Base-by-base conservation (phyloP, 345 rosid genomes). In the Hevea brasiliensis region DNA sequence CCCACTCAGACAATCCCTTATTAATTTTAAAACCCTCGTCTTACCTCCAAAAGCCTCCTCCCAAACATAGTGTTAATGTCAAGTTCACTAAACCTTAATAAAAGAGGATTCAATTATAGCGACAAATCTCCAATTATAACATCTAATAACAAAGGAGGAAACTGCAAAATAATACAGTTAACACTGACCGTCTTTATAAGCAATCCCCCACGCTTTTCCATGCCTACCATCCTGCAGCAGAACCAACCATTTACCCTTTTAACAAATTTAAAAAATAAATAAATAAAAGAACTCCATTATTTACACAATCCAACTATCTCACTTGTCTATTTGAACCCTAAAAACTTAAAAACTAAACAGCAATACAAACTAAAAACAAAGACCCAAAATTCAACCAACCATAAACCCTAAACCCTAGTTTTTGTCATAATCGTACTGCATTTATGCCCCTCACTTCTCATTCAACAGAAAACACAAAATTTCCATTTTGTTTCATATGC, bases 171-270 rank as follows among this genome's bases (percentile, higher is more conserved):
- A 8, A 13, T 23, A 32, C 35, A 61, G 21, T 26, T 23, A 51
- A 70, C n/a, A 80, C 93, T 83, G 35, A 95, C 99, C 98, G 35
- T 89, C 88, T 81, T 86, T 95, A 82, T 88, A 87, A 85, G 86
- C 96, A 68, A 91, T 42, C 2, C 99, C 98, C 99, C 99, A 95
- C 1, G 99, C 99, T 79, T 92, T 95, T 37, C 98, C 99, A 80
- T 92, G 97, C 51, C 79, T 85, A 50, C 99, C 99, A 72, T 89
- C 96, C 99, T 95, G 90, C 78, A 86, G 76, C 70, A 67, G 17
- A 64, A 13, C 37, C 65, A 74, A 78, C 61, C 57, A 79, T 80
- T 32, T 4, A 50, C 15, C n/a, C 55, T 6, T 3, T 3, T 20
- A 44, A 44, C 47, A 44, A 44, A 1, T 41, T 41, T n/a, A n/a